Evolutionary conservation across 805 yeast genomes (phyloP).

Genomic region (Lachancea sp.): DNA sequence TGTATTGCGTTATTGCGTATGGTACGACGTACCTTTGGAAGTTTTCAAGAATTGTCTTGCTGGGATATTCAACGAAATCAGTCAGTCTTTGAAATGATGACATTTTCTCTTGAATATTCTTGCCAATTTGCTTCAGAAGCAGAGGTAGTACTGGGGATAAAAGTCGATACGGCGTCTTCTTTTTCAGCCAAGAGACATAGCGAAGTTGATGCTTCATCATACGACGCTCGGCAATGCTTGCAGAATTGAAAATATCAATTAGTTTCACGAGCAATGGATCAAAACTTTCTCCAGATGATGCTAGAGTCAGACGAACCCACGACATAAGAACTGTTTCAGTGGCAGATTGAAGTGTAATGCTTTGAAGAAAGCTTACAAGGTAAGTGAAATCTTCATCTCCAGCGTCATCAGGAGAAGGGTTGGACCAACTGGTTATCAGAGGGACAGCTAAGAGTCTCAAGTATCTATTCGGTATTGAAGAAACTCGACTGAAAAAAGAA

Average conservation of each 20-base stretch:
- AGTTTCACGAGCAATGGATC: slow-evolving; percentile 60
- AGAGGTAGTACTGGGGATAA: slow-evolving; percentile 74
- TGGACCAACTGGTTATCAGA: slow-evolving; percentile 44
- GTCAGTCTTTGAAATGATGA: slow-evolving; percentile 54
- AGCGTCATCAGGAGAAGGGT: slow-evolving; percentile 35
- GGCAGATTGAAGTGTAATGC: slow-evolving; percentile 34
- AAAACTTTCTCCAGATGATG: slow-evolving; percentile 60
- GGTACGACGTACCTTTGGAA: slow-evolving; percentile 76
- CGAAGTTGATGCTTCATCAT: slow-evolving; percentile 63
- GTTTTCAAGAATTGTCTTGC: slow-evolving; percentile 54
- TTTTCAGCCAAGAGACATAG: slow-evolving; percentile 48
- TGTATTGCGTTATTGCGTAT: slow-evolving; percentile 58
- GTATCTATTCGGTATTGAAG: slow-evolving; percentile 44
- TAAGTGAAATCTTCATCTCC: slow-evolving; percentile 40
- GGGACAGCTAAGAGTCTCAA: slow-evolving; percentile 48
- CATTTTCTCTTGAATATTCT: slow-evolving; percentile 43
- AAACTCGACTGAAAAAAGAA: slow-evolving; percentile 36
- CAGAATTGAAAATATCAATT: slow-evolving; percentile 58
- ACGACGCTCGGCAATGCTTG: slow-evolving; percentile 52
- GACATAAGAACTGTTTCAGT: slow-evolving; percentile 56
- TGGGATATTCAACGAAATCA: slow-evolving; percentile 56
- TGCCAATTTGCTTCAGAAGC: slow-evolving; percentile 57
- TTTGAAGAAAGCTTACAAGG: slow-evolving; percentile 39
- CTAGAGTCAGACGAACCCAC: slow-evolving; percentile 59
- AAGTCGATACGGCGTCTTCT: slow-evolving; percentile 69